Evolutionary conservation across 495 filamentous ascomycete species (phyloP).

Genomic region (Letharia lupina): DNA sequence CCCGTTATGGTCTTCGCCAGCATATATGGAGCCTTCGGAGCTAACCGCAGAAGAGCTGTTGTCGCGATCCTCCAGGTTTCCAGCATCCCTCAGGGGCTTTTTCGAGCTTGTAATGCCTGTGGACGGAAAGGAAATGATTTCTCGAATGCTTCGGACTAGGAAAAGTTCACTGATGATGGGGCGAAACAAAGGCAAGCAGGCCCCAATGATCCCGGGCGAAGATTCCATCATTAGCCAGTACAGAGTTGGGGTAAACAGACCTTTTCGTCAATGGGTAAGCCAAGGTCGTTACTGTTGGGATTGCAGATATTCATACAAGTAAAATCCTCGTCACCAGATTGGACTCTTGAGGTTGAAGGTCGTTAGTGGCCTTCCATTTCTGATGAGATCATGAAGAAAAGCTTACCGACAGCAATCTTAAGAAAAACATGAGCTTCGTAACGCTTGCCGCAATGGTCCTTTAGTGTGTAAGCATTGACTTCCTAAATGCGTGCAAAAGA

Average conservation of each 20-base stretch:
- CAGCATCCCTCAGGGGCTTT: not conserved
- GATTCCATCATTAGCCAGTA: constrained; percentile 11
- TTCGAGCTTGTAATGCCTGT: not conserved
- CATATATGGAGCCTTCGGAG: not conserved
- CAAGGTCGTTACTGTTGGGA: not conserved
- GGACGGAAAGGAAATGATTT: not conserved
- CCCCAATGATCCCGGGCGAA: constrained; percentile 7
- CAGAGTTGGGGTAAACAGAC: constrained; percentile 4
- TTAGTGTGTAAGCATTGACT: not conserved
- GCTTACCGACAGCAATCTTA: not conserved
- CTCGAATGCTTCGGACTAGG: not conserved
- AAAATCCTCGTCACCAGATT: constrained; percentile 6
- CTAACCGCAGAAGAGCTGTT: not conserved
- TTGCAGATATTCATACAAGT: not conserved
- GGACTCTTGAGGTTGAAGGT: not conserved
- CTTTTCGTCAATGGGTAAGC: not conserved
- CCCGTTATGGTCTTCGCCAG: not conserved
- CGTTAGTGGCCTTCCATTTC: not conserved
- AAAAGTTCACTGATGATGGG: not conserved
- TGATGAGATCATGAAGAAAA: not conserved
- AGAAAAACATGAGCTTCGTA: constrained; percentile 10
- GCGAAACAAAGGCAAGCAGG: constrained; percentile 1
- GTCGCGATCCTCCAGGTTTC: not conserved
- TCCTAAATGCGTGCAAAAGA: not conserved
- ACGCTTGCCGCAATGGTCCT: constrained; percentile 5